Conservation (phyloP, 2,329 filamentous ascomycete species). For the Huntiella moniliformis region DNA sequence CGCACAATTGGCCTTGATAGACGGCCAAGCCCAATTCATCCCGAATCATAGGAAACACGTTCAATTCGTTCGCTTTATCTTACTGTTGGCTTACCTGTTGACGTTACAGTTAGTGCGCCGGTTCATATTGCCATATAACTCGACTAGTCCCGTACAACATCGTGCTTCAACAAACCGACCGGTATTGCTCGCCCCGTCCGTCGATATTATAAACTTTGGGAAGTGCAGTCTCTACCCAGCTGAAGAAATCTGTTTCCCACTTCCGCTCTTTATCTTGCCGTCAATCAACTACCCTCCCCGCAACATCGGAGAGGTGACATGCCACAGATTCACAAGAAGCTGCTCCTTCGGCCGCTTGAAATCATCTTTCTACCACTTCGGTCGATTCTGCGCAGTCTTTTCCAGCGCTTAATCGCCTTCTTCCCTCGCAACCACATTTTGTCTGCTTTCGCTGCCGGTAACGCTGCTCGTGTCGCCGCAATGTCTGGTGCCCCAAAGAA, state of each 20-base stretch:
- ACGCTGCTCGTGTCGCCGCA: constrained; percentile 9
- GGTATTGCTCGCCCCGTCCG: no score
- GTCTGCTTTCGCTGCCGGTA: constrained; percentile 7
- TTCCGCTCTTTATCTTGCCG: not conserved
- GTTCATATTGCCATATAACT: no score
- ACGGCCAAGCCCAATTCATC: no score
- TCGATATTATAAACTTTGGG: no score
- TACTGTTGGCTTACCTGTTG: no score
- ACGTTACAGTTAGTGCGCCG: no score
- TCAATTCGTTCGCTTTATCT: no score
- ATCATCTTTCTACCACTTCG: constrained; percentile 16
- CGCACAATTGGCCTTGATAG: no score
- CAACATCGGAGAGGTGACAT: constrained; percentile 9
- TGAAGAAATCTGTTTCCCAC: not conserved
- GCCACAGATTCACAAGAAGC: constrained; percentile 11
- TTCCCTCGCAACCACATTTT: constrained; percentile 9
- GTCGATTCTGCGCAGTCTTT: constrained; percentile 14
- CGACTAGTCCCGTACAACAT: no score
- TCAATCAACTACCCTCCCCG: not conserved
- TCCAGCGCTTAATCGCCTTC: constrained; percentile 8
- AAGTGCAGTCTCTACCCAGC: not conserved
- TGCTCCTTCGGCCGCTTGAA: constrained; percentile 18
- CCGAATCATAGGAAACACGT: no score
- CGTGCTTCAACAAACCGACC: no score
- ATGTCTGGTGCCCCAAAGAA: constrained; percentile 30